These are phyloP conservation scores for Fimicolochytrium jonesii DNA, from an alignment of 192 early-diverging fungal species.

Conservation along the genomic window DNA sequence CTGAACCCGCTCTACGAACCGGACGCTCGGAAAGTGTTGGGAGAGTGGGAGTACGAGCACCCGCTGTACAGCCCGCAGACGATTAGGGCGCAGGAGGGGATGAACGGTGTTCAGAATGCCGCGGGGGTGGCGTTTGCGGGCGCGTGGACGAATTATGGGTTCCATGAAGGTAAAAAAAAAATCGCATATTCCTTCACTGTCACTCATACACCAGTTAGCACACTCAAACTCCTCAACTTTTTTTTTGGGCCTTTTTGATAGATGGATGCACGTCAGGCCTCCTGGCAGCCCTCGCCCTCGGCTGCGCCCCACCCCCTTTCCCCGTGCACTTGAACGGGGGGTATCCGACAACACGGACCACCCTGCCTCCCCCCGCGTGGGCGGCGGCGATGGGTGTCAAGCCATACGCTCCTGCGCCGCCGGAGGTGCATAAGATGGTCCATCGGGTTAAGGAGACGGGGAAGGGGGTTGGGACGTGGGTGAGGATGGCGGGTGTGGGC, in stretches of 20 bases:
- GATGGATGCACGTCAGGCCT: constrained; percentile 59
- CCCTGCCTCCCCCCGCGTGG: constrained; percentile 24
- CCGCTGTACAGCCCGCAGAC: constrained; percentile 45
- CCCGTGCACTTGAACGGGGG: constrained; percentile 46
- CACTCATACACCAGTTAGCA: too few species aligned
- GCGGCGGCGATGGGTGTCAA: constrained; percentile 18
- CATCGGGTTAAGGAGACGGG: too few species aligned
- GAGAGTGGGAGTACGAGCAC: constrained; percentile 48
- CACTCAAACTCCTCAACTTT: too few species aligned
- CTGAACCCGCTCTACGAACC: constrained; percentile 57
- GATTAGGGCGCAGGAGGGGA: constrained; percentile 44
- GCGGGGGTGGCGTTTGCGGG: constrained; percentile 44
- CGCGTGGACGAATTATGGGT: constrained; percentile 67
- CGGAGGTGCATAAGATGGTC: too few species aligned
- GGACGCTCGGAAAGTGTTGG: constrained; percentile 31
- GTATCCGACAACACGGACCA: constrained; percentile 35
- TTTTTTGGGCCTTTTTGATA: constrained; percentile 4
- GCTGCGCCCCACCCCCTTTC: constrained; percentile 50
- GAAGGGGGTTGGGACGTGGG: too few species aligned
- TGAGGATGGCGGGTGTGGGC: too few species aligned
- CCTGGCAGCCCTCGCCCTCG: constrained; percentile 45
- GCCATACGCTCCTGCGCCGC: constrained; percentile 15
- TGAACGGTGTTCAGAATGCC: constrained; percentile 48
- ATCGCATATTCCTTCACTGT: too few species aligned
- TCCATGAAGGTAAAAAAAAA: constrained; percentile 49